Evolutionary conservation across 2,329 filamentous ascomycete genomes (phyloP).

Genomic region (Diaporthe sp.): DNA sequence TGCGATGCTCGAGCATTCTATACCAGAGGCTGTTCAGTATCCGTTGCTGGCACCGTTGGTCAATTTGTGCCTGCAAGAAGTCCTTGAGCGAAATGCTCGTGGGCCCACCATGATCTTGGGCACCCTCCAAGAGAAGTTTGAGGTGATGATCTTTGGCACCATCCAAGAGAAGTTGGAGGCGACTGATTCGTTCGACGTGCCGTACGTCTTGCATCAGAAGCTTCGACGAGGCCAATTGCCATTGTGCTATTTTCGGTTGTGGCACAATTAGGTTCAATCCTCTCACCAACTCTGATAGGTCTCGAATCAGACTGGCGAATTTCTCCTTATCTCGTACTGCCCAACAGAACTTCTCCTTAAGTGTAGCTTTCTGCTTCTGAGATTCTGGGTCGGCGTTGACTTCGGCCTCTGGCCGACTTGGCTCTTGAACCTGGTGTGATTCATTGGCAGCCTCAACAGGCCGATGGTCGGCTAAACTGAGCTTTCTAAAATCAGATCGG

Average conservation of each 20-base stretch:
- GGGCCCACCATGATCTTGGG: background rate
- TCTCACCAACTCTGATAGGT: background rate
- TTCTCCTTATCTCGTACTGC: background rate
- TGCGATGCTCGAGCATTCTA: background rate
- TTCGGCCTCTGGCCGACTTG: background rate
- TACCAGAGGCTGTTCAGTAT: background rate
- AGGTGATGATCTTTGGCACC: background rate
- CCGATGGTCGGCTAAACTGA: background rate
- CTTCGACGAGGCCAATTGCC: background rate
- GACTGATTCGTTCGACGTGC: background rate
- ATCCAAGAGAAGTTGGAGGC: background rate
- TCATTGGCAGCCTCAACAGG: background rate
- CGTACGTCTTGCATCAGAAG: background rate
- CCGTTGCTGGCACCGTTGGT: background rate
- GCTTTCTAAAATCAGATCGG: background rate
- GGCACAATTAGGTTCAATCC: background rate
- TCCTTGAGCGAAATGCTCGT: background rate
- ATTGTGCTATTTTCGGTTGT: background rate
- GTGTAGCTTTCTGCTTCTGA: background rate
- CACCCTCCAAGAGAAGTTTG: background rate
- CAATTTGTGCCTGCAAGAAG: background rate
- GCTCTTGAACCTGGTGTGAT: background rate
- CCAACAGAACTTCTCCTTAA: background rate
- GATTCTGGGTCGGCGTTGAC: background rate
- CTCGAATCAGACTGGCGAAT: background rate